Base-by-base conservation (phyloP, 2,329 filamentous ascomycete genomes). In the Claviceps capensis region DNA sequence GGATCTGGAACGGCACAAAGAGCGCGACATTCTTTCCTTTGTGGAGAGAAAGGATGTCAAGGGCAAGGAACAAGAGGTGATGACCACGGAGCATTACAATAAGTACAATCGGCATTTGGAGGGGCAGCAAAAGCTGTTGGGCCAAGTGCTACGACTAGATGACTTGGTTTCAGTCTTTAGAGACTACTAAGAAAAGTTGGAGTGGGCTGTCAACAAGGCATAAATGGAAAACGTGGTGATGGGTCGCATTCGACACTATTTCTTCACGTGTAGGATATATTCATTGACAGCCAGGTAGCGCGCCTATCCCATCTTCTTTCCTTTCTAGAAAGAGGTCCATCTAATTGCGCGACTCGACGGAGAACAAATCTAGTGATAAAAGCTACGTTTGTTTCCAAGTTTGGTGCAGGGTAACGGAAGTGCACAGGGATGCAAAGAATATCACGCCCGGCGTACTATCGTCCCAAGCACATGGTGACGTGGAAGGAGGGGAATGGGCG, bases 41-140 rank as follows among this genome's bases (percentile, higher is more conserved):
- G 84, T 88, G 1, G 85, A 93, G 62, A 82, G 93, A 49, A 85
- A 82, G 22, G 91, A 97, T 65, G 87, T 96, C 26, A 82, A 86
- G 61, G 88, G 87, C 4, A 83, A 86, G 56, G 87, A 94, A 66
- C 82, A 93, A 60, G 82, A 88, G 55, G 86, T 86, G 62, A 78
- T 97, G 58, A 83, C 79, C 34, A 77, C 81, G 38, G 80, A 81
- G 50, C 88, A 96, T 62, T 79, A 88, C 63, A 78, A 79, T 59
- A 72, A 77, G 60, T 79, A 82, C 56, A 71, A 74, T 52, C 67
- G 68, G 45, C 78, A 81, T 61, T 71, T 83, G 56, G 78, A 78
- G 40, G 72, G 89, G 55, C 79, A 85, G 63, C 81, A 84, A 61
- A 84, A 84, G 70, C 72, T 98, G 41, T 71, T 94, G 38, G 81